These are phyloP conservation scores for Dichotomopilus funicola DNA, from an alignment of 2,329 filamentous ascomycete genomes.

Conservation along the genomic window DNA sequence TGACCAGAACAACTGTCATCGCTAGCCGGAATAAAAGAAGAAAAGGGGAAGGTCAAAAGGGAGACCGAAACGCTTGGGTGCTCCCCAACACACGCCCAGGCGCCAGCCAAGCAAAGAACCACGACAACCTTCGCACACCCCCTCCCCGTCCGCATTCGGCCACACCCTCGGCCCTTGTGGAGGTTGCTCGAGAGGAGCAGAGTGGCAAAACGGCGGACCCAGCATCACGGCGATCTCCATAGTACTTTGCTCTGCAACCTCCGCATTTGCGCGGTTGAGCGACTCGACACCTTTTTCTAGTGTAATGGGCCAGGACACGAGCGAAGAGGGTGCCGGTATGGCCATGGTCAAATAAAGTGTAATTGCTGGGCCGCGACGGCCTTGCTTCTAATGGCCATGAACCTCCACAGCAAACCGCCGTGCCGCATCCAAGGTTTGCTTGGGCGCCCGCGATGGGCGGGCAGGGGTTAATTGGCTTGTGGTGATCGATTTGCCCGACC, in stretches of 20 bases:
- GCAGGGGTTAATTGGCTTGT: constrained; percentile 1
- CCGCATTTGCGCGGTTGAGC: too few species aligned
- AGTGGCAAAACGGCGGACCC: too few species aligned
- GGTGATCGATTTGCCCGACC: constrained; percentile 19
- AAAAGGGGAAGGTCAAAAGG: constrained; percentile 1
- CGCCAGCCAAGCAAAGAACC: not conserved
- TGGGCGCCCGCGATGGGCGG: too few species aligned
- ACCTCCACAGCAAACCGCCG: too few species aligned
- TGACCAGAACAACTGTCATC: not conserved
- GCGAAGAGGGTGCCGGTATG: not conserved
- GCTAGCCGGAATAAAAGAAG: not conserved
- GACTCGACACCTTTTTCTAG: not conserved
- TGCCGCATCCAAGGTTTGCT: too few species aligned
- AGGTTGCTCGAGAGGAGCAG: too few species aligned
- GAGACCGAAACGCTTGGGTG: constrained; percentile 5
- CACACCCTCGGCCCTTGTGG: not conserved
- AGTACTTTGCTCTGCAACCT: too few species aligned
- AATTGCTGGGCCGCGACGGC: constrained; percentile 1
- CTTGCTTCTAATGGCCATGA: not conserved
- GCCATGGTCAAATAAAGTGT: not conserved
- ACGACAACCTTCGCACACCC: not conserved
- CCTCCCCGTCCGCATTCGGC: not conserved
- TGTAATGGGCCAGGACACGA: not conserved
- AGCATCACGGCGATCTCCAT: too few species aligned
- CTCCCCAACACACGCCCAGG: not conserved